phyloP scores from a whole-genome alignment of 192 early-diverging fungal species.

The Mycoemilia scoparia region DNA sequence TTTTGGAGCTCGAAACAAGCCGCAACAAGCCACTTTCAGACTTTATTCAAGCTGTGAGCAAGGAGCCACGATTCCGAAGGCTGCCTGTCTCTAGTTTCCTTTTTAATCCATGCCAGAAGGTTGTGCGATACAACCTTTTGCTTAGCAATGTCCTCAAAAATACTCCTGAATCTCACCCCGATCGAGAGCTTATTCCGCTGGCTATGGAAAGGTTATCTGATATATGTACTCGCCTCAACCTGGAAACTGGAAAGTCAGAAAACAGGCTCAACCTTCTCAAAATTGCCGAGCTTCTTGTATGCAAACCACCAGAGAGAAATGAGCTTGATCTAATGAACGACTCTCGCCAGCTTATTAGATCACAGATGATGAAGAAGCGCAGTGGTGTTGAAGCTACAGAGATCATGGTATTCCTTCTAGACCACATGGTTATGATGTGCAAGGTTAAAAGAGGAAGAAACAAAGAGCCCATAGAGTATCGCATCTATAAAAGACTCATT shows the following conservation, averaged over 20 bases:
- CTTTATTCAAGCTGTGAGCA: constrained; percentile 66
- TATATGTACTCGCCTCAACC: constrained; percentile 62
- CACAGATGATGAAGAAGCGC: constrained; percentile 61
- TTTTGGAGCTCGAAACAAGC: constrained; percentile 62
- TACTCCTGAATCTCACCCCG: constrained; percentile 65
- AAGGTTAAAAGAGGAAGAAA: constrained; percentile 42
- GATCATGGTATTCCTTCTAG: constrained; percentile 65
- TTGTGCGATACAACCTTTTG: constrained; percentile 73
- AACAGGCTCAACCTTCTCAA: constrained; percentile 65
- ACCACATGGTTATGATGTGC: constrained; percentile 67
- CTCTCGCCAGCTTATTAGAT: constrained; percentile 52
- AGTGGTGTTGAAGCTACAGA: constrained; percentile 40
- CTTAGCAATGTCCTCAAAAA: constrained; percentile 64
- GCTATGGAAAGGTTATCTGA: constrained; percentile 52
- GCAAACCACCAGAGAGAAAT: constrained; percentile 34
- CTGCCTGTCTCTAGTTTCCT: constrained; percentile 74
- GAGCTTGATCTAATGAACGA: constrained; percentile 54
- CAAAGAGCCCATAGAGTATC: constrained; percentile 34
- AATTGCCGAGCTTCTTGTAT: constrained; percentile 48
- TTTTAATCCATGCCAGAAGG: constrained; percentile 67
- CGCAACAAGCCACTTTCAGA: constrained; percentile 43
- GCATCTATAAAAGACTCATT: constrained; percentile 48
- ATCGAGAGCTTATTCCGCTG: constrained; percentile 50
- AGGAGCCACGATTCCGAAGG: constrained; percentile 58
- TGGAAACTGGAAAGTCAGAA: constrained; percentile 73